A percentile compares a stretch with the other conserved stretches of the same genome.
These are phyloP conservation scores for Penium margaritaceum DNA, from an alignment of 139 green algal species.

Conservation along the genomic window DNA sequence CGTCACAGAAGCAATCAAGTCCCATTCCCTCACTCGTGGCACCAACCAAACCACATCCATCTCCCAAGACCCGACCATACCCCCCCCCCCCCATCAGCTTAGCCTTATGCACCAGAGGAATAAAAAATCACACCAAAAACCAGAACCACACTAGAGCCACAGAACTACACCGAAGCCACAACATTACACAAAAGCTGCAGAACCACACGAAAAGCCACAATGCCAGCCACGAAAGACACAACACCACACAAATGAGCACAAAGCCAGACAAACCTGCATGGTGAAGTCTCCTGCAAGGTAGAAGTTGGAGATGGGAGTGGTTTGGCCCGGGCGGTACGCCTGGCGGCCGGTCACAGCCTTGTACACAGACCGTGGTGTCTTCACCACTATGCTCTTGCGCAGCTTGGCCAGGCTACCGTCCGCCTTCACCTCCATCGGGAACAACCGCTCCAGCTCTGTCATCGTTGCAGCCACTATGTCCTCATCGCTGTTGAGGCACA, in stretches of 20 bases:
- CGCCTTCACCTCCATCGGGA: slow-evolving; percentile 79
- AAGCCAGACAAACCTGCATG: slow-evolving; percentile 62
- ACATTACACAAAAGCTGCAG: too few relatives aligned
- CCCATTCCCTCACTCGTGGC: too few relatives aligned
- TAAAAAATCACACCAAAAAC: too few relatives aligned
- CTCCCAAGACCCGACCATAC: too few relatives aligned
- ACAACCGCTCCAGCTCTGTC: slow-evolving; percentile 82
- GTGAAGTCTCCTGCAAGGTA: slow-evolving; percentile 94
- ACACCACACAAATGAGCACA: not conserved
- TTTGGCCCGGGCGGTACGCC: slow-evolving; percentile 65
- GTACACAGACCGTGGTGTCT: slow-evolving; percentile 92
- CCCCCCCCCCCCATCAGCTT: too few relatives aligned
- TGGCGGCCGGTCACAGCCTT: slow-evolving; percentile 79
- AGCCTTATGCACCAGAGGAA: too few relatives aligned
- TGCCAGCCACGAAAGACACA: not conserved
- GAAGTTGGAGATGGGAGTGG: slow-evolving; percentile 81
- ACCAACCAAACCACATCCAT: too few relatives aligned
- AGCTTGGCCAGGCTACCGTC: slow-evolving; percentile 49
- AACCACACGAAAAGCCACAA: not conserved
- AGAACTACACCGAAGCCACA: too few relatives aligned
- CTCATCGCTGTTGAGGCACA: slow-evolving; percentile 74
- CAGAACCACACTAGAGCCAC: too few relatives aligned
- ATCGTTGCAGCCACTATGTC: slow-evolving; percentile 92
- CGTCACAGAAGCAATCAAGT: too few relatives aligned
- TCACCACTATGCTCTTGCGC: slow-evolving; percentile 69